Evolutionary conservation across 805 yeast species (phyloP).

Genomic region (Spathaspora boniae): DNA sequence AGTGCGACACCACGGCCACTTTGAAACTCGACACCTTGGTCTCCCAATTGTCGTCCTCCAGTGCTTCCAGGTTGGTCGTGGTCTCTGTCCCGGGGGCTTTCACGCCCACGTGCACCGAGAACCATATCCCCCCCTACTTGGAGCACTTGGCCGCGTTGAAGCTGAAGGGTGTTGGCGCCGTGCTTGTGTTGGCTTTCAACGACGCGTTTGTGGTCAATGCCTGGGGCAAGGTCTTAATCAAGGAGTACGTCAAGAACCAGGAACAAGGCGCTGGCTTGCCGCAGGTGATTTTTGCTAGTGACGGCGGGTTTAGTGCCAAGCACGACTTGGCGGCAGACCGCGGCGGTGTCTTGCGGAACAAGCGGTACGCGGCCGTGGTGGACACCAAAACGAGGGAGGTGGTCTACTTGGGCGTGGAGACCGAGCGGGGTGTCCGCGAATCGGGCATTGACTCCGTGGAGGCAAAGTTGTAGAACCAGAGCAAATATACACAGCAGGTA

Average conservation of each 20-base stretch:
- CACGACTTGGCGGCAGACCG: slow-evolving; percentile 32
- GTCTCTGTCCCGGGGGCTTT: slow-evolving; percentile 44
- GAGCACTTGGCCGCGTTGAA: slow-evolving; percentile 25
- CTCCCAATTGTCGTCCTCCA: slow-evolving; percentile 16
- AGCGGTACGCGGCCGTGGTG: slow-evolving; percentile 37
- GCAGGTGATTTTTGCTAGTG: slow-evolving; percentile 37
- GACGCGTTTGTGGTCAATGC: slow-evolving; percentile 43
- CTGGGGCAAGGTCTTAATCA: slow-evolving; percentile 41
- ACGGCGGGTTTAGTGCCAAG: slow-evolving; percentile 31
- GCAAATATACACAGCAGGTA: neutral
- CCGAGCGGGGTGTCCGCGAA: slow-evolving; percentile 27
- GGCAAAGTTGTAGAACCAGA: slow-evolving; percentile 21
- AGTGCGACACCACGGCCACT: slow-evolving; percentile 33
- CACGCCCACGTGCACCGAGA: slow-evolving; percentile 44
- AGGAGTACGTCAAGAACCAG: slow-evolving; percentile 19
- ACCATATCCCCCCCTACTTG: slow-evolving; percentile 40
- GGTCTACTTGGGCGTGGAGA: slow-evolving; percentile 33
- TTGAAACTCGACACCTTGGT: slow-evolving; percentile 32
- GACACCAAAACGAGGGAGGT: slow-evolving; percentile 23
- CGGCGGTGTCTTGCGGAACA: slow-evolving; percentile 35
- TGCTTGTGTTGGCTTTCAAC: slow-evolving; percentile 35
- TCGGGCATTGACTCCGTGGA: slow-evolving; percentile 38
- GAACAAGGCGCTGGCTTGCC: slow-evolving; percentile 18
- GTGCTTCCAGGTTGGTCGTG: slow-evolving; percentile 24
- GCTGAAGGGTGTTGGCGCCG: slow-evolving; percentile 24